Evolutionary conservation across 345 rosid species (phyloP).

Genomic region (Populus tremula): DNA sequence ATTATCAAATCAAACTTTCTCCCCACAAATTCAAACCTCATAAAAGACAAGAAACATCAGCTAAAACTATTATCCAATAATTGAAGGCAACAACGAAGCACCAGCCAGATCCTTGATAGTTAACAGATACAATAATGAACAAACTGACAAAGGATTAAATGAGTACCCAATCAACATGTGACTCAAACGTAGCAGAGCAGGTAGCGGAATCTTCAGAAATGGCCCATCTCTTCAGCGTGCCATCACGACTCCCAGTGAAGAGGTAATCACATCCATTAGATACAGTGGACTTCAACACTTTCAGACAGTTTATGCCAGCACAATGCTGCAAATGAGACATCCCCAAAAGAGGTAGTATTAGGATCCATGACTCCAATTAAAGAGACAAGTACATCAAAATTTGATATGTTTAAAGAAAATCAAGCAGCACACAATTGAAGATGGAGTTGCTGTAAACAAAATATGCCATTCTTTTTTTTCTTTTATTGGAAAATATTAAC

Average conservation of each 20-base stretch:
- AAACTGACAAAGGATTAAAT: conserved; percentile 9
- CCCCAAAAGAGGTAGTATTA: conserved; percentile 21
- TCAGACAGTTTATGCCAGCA: conserved; percentile 90
- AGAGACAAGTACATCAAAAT: not conserved
- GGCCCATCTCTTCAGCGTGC: conserved; percentile 92
- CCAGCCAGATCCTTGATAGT: not conserved
- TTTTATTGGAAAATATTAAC: not conserved
- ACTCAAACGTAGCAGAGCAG: conserved; percentile 94
- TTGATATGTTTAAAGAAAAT: not conserved
- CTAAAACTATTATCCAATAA: not conserved
- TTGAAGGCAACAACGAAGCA: not conserved
- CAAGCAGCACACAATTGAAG: not conserved
- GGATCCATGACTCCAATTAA: not conserved
- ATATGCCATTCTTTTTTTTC: not conserved
- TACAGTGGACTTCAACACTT: conserved; percentile 56
- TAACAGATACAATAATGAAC: conserved; percentile 3
- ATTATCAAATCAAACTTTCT: not conserved
- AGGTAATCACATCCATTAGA: conserved; percentile 56
- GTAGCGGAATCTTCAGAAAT: conserved; percentile 62
- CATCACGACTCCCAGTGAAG: conserved; percentile 99
- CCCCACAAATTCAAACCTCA: not conserved
- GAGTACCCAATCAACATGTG: conserved; percentile 98
- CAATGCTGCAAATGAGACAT: conserved; percentile 70
- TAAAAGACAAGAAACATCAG: not conserved
- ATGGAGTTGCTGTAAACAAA: not conserved